Conservation (phyloP, 108 stramenopile genomes). For the Stephanodiscus triporus region DNA sequence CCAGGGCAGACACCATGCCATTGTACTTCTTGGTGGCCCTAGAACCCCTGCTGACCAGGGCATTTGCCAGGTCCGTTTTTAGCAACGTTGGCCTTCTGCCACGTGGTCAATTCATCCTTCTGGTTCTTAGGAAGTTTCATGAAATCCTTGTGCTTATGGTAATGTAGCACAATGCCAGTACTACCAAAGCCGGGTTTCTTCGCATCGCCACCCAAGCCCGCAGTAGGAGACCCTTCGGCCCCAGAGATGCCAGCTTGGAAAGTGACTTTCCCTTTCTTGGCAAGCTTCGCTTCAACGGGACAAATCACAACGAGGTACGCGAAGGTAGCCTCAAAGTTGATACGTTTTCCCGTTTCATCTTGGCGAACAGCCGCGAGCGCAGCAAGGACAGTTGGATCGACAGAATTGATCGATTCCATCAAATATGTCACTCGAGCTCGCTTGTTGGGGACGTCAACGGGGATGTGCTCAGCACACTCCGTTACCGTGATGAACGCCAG, state of each 20-base stretch:
- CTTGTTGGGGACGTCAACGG: background rate
- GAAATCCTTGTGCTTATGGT: slow-evolving; percentile 6
- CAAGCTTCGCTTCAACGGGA: background rate
- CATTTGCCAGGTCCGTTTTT: background rate
- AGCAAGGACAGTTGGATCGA: too few relatives aligned
- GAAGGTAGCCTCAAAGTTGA: background rate
- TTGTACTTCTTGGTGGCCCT: background rate
- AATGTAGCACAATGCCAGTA: background rate
- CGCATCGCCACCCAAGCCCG: background rate
- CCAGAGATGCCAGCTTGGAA: background rate
- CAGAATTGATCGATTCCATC: background rate
- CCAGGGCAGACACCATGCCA: too few relatives aligned
- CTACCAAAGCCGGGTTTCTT: background rate
- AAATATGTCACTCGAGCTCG: background rate
- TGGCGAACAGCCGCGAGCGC: too few relatives aligned
- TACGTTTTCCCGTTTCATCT: too few relatives aligned
- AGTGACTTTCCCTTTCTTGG: background rate
- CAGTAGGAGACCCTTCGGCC: background rate
- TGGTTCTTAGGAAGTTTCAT: background rate
- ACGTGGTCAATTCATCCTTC: background rate
- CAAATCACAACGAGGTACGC: background rate
- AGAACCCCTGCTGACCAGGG: too few relatives aligned
- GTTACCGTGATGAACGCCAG: background rate
- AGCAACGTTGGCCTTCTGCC: background rate
- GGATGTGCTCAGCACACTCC: slow-evolving; percentile 1